Evolutionary conservation across 441 rosid genomes (phyloP).

Genomic region (Gossypium davidsonii): DNA sequence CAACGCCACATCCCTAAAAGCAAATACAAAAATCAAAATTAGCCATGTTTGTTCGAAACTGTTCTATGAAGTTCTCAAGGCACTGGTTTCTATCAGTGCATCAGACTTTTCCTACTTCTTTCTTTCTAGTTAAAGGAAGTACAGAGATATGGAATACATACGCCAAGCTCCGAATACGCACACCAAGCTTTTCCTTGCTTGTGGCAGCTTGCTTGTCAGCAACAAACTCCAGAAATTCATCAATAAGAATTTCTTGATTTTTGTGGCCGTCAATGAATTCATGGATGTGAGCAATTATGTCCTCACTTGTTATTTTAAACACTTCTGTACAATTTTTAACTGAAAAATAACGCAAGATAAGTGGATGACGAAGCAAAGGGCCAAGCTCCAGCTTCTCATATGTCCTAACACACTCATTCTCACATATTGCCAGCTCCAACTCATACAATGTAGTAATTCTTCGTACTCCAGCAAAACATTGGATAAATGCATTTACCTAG

Average conservation of each 20-base stretch:
- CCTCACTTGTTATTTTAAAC: conserved; percentile 54
- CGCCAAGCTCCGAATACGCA: conserved; percentile 80
- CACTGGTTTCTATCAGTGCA: not conserved
- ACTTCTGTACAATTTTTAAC: conserved; percentile 36
- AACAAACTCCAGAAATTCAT: conserved; percentile 63
- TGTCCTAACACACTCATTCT: conserved; percentile 59
- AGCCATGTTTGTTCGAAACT: not conserved
- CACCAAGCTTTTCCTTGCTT: conserved; percentile 67
- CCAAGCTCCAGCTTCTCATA: conserved; percentile 79
- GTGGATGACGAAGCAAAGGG: conserved; percentile 66
- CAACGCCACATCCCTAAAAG: not conserved
- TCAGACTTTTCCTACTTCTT: not conserved
- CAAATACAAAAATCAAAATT: not conserved
- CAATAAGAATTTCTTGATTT: conserved; percentile 39
- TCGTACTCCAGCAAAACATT: conserved; percentile 80
- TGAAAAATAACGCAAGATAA: conserved; percentile 68
- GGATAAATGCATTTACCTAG: conserved; percentile 85
- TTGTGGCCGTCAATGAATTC: conserved; percentile 37
- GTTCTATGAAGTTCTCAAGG: conserved; percentile 1
- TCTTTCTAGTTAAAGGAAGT: not conserved
- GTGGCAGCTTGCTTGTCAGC: conserved; percentile 46
- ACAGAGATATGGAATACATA: conserved; percentile 30
- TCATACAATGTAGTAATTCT: conserved; percentile 72
- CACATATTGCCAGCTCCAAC: conserved; percentile 73
- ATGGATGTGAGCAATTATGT: conserved; percentile 49